These are phyloP conservation scores for Globisporangium paroecandrum DNA, from an alignment of 352 stramenopile genomes.

Conservation along the genomic window DNA sequence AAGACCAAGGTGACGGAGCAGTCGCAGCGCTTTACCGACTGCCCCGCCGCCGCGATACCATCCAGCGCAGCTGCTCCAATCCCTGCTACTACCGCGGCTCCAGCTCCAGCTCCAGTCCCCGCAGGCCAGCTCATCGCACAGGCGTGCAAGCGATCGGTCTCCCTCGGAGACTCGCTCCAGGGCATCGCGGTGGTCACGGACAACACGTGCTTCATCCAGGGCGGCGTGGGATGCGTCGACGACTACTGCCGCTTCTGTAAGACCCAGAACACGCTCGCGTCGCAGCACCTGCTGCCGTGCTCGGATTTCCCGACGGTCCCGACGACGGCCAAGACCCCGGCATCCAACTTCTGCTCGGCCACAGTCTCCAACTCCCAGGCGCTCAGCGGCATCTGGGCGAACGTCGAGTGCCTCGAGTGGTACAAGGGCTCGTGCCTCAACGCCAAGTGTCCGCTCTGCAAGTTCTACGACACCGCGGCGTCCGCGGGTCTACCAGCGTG, in stretches of 20 bases:
- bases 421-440: constrained; percentile 10
- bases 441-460: constrained; percentile 10
- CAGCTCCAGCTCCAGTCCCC: background rate
- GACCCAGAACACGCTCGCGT: constrained; percentile 9
- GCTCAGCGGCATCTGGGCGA: constrained; percentile 17
- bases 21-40: constrained; percentile 14
- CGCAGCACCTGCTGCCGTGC: constrained; percentile 6
- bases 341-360: constrained; percentile 7
- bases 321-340: background rate
- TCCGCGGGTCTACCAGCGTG: constrained; percentile 7
- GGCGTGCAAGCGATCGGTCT: constrained; percentile 1
- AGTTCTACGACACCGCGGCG: constrained; percentile 8
- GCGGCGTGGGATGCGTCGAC: constrained; percentile 2
- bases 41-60: background rate
- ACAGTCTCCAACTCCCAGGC: constrained; percentile 4
- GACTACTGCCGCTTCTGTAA: constrained; percentile 18
- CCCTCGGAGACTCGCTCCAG: background rate
- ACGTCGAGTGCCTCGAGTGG: constrained; percentile 14
- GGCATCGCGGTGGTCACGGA: constrained; percentile 16
- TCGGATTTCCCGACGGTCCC: constrained; percentile 7
- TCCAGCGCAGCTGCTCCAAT: background rate
- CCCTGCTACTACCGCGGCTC: background rate
- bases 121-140: constrained; percentile 4
- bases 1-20: constrained; percentile 8
- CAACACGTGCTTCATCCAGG: background rate